Evolutionary conservation across 805 yeast genomes (phyloP).

Genomic region (Tetrapisispora arboricola): DNA sequence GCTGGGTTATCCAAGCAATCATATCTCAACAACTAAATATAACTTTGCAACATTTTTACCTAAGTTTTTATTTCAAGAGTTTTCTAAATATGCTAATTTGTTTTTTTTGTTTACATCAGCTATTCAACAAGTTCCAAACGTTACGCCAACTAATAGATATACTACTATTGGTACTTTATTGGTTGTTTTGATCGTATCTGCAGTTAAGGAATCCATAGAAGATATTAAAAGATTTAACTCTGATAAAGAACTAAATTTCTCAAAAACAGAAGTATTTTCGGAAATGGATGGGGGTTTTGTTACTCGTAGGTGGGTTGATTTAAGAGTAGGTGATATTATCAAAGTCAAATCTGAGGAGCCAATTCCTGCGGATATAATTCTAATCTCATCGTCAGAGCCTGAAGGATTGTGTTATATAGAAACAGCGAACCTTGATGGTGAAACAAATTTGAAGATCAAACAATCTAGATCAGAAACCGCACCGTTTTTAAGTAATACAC

Average conservation of each 20-base stretch:
- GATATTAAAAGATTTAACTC: conserved; percentile 82
- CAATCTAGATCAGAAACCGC: conserved; percentile 78
- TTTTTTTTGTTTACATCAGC: conserved; percentile 86
- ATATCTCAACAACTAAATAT: conserved; percentile 91
- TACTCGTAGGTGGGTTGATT: conserved; percentile 70
- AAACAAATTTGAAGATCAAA: conserved; percentile 90
- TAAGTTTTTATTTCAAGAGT: conserved; percentile 90
- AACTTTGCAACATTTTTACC: conserved; percentile 89
- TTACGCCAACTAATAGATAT: conserved; percentile 90
- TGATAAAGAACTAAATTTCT: conserved; percentile 79
- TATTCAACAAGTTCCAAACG: conserved; percentile 95
- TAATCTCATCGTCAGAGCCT: conserved; percentile 90
- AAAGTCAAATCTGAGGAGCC: conserved; percentile 79
- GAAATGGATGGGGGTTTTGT: conserved; percentile 55
- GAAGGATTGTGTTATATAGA: conserved; percentile 96
- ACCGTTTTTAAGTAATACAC: conserved; percentile 53
- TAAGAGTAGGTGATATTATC: conserved; percentile 85
- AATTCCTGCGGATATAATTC: conserved; percentile 83
- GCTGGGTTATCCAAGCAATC: conserved; percentile 62
- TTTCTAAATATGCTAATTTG: conserved; percentile 91
- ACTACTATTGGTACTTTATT: conserved; percentile 89
- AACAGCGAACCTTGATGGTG: conserved; percentile 96
- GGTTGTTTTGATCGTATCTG: conserved; percentile 82
- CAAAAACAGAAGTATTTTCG: conserved; percentile 56
- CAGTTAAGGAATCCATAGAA: conserved; percentile 82